Conservation (phyloP, 768 basidiomycete species). For the Russula olivacea region DNA sequence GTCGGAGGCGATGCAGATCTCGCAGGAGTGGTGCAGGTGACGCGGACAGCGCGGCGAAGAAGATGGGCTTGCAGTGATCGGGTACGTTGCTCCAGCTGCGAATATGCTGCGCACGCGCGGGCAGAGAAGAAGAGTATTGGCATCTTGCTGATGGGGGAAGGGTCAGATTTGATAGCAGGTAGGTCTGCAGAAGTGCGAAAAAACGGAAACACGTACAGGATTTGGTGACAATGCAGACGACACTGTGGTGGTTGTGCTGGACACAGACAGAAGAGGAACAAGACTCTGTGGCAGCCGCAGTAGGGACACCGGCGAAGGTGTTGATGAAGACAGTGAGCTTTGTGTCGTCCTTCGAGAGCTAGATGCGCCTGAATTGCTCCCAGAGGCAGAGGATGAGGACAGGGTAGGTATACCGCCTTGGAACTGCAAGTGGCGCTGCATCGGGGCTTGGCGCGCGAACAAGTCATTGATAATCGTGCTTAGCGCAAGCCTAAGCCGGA, state of each 20-base stretch:
- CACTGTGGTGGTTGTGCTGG: slow-evolving; percentile 7
- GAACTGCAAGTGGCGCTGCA: slow-evolving; percentile 26
- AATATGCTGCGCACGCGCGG: slow-evolving; percentile 49
- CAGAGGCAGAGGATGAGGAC: slow-evolving; percentile 13
- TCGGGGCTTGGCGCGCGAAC: slow-evolving; percentile 63
- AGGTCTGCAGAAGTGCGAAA: slow-evolving; percentile 7
- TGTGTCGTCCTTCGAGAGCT: slow-evolving; percentile 26
- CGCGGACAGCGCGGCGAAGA: slow-evolving; percentile 63
- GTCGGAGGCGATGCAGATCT: slow-evolving; percentile 69
- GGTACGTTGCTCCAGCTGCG: slow-evolving; percentile 53
- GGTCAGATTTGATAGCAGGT: slow-evolving; percentile 3
- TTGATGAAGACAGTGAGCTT: slow-evolving; percentile 25
- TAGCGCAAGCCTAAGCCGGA: slow-evolving; percentile 68
- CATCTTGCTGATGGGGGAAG: slow-evolving; percentile 6
- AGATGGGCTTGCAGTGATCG: slow-evolving; percentile 54
- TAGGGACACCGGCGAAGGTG: background rate
- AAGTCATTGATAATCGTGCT: slow-evolving; percentile 77
- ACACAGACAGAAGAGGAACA: slow-evolving; percentile 30
- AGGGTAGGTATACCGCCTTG: slow-evolving; percentile 20
- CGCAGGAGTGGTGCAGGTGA: slow-evolving; percentile 66
- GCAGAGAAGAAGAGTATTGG: slow-evolving; percentile 24
- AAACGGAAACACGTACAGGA: slow-evolving; percentile 30
- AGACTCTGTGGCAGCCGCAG: slow-evolving; percentile 8
- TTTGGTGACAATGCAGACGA: slow-evolving; percentile 21
- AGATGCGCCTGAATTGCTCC: slow-evolving; percentile 27